Evolutionary conservation across 768 basidiomycete species (phyloP).

Genomic region (Naganishia randhawae): DNA sequence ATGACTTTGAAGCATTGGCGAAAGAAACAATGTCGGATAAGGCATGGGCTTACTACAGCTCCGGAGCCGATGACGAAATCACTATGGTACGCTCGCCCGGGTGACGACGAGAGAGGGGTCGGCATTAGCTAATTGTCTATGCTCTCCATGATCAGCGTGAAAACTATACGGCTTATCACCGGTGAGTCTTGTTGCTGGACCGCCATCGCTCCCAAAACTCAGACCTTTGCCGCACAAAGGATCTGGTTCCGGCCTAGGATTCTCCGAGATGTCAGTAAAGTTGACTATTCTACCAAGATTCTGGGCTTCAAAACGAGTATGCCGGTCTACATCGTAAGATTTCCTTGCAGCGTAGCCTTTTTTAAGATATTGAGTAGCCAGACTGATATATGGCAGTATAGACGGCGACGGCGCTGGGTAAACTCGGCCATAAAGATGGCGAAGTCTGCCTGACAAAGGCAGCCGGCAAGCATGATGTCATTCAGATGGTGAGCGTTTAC

Average conservation of each 20-base stretch:
- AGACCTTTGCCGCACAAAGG: conserved; percentile 53
- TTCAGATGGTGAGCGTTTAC: conserved; percentile 62
- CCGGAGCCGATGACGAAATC: conserved; percentile 77
- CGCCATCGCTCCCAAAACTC: conserved; percentile 30
- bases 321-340: conserved; percentile 66
- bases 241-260: conserved; percentile 85
- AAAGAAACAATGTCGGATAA: conserved; percentile 67
- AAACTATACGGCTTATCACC: conserved; percentile 85
- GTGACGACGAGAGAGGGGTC: not conserved
- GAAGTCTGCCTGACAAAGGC: conserved; percentile 86
- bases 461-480: conserved; percentile 71
- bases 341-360: conserved; percentile 55
- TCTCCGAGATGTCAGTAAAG: conserved; percentile 73
- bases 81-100: conserved; percentile 57
- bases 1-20: conserved; percentile 82
- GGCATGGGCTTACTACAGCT: conserved; percentile 78
- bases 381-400: not conserved
- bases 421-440: conserved; percentile 89
- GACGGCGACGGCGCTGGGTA: conserved; percentile 53
- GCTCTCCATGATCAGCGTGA: conserved; percentile 56
- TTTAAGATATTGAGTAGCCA: not conserved
- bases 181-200: conserved; percentile 54
- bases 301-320: conserved; percentile 70
- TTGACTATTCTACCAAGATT: conserved; percentile 78
- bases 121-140: not conserved